These are phyloP conservation scores for Puccinellia tenuiflora DNA, from an alignment of 176 grass and related monocot species.

Conservation along the genomic window DNA sequence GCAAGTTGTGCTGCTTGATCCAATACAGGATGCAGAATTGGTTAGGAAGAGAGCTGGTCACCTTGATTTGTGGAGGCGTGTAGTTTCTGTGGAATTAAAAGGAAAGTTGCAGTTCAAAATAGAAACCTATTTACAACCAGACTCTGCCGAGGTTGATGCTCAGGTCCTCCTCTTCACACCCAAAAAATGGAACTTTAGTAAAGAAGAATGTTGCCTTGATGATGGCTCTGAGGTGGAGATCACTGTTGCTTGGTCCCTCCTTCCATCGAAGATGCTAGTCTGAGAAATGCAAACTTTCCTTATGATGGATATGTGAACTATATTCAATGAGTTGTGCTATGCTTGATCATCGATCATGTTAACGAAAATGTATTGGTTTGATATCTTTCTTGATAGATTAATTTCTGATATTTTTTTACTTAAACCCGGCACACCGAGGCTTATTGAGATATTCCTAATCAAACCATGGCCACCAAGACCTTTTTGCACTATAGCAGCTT, in stretches of 20 bases:
- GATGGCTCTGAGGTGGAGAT: not conserved
- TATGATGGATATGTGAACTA: too few species aligned
- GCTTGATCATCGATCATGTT: too few species aligned
- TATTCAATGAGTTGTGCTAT: too few species aligned
- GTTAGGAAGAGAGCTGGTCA: not conserved
- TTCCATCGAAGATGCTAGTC: not conserved
- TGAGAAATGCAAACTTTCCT: not conserved
- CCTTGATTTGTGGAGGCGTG: not conserved
- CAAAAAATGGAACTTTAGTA: not conserved
- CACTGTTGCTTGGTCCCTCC: not conserved
- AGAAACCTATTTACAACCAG: not conserved
- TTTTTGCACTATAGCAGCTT: too few species aligned
- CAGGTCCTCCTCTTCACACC: not conserved
- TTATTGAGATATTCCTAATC: too few species aligned
- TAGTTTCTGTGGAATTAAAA: not conserved
- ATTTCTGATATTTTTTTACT: too few species aligned
- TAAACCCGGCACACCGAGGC: too few species aligned
- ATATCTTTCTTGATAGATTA: too few species aligned
- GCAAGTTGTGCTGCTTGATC: not conserved
- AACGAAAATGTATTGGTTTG: too few species aligned
- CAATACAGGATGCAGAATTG: not conserved
- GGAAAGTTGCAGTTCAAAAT: not conserved
- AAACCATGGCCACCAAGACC: too few species aligned
- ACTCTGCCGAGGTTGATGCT: not conserved
- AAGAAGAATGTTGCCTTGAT: not conserved